Percentiles rank a stretch among this genome's conserved stretches.
Evolutionary conservation across 2,329 filamentous ascomycete species (phyloP).

Genomic region (Sporothrix brasiliensis): DNA sequence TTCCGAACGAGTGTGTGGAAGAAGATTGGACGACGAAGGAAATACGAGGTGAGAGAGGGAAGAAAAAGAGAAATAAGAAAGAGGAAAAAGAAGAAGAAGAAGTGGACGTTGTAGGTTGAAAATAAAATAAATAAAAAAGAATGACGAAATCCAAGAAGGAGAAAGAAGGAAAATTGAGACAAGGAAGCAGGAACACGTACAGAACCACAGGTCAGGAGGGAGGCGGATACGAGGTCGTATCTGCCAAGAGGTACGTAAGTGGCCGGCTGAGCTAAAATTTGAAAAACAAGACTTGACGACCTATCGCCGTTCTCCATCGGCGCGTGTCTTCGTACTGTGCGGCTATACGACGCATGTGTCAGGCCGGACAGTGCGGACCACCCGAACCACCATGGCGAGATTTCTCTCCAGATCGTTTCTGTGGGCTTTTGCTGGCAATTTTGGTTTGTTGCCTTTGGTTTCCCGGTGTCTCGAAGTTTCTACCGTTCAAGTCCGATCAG

Average conservation of each 20-base stretch:
- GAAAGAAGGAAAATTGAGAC: constrained; percentile 11
- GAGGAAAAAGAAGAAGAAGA: constrained; percentile 8
- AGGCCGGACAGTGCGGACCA: constrained; percentile 16
- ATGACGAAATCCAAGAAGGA: constrained; percentile 8
- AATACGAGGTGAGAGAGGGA: constrained; percentile 2
- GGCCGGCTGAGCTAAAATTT: constrained; percentile 22
- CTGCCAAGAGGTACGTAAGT: constrained; percentile 28
- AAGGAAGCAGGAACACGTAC: constrained; percentile 14
- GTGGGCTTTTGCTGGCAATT: not conserved
- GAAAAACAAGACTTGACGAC: constrained; percentile 14
- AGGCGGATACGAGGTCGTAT: constrained; percentile 30
- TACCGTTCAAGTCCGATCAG: not conserved
- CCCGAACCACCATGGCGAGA: constrained; percentile 9
- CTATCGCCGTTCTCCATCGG: not conserved
- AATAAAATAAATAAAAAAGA: constrained; percentile 5
- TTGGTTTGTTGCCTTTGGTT: not conserved
- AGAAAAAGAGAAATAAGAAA: constrained; percentile 23
- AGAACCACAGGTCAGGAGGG: constrained; percentile 24
- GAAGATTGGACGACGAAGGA: constrained; percentile 23
- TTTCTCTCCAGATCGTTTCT: not conserved
- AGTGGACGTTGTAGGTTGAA: not conserved
- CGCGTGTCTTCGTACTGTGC: constrained; percentile 4
- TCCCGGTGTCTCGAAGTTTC: constrained; percentile 11
- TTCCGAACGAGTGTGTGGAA: constrained; percentile 29
- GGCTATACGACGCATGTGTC: constrained; percentile 19